phyloP scores from a whole-genome alignment of 2,329 filamentous ascomycete genomes.

The Amphichorda felina region DNA sequence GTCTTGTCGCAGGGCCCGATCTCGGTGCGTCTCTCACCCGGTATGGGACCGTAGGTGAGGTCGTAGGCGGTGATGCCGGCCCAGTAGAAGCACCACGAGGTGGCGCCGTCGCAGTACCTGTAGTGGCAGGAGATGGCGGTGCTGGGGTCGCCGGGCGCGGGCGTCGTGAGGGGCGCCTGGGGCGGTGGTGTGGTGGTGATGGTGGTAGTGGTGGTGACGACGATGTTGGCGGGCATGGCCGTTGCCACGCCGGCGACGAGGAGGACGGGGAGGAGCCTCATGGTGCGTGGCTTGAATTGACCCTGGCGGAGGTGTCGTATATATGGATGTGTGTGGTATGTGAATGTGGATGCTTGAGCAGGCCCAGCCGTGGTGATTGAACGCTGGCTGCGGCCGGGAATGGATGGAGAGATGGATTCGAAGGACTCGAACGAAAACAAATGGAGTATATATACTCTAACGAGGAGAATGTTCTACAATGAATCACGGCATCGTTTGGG shows the following conservation, averaged over 20 bases:
- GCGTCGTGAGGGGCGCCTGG: background rate
- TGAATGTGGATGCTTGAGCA: background rate
- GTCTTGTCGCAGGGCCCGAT: constrained; percentile 15
- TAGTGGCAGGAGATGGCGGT: constrained; percentile 17
- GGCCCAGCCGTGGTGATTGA: background rate
- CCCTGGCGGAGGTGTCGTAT: too few species aligned
- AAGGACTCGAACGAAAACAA: too few species aligned
- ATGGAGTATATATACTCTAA: too few species aligned
- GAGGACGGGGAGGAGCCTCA: constrained; percentile 2
- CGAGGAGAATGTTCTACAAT: too few species aligned
- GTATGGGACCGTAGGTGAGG: constrained; percentile 16
- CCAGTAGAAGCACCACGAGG: constrained; percentile 26
- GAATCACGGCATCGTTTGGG: too few species aligned
- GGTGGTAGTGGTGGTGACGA: background rate
- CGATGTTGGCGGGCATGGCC: background rate
- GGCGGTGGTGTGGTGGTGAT: background rate
- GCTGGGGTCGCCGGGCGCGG: constrained; percentile 1
- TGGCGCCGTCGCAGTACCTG: constrained; percentile 19
- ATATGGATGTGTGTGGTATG: too few species aligned
- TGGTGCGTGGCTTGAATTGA: too few species aligned
- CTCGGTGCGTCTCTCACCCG: constrained; percentile 21
- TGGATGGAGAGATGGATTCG: too few species aligned
- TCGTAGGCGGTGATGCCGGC: constrained; percentile 23
- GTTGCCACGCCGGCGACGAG: background rate
- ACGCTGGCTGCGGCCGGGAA: too few species aligned